Conservation (phyloP, 257 asterid genomes). For the Parsonsia alboflavescens region DNA sequence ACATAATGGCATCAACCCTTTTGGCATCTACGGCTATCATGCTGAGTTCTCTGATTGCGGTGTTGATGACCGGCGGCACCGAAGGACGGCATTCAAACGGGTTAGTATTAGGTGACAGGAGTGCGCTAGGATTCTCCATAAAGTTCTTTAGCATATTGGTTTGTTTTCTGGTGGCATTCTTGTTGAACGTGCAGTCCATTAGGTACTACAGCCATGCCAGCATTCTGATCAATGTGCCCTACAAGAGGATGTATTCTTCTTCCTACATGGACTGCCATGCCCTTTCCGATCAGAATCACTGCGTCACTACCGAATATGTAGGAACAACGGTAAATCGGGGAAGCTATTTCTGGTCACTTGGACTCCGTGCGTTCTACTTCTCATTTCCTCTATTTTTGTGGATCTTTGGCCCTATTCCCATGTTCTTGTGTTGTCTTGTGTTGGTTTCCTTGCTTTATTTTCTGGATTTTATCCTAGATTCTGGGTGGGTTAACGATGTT, state of each 20-base stretch:
- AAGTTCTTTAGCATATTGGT: slow-evolving; percentile 63
- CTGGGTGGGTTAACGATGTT: slow-evolving; percentile 21
- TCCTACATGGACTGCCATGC: neutral
- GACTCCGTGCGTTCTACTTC: slow-evolving; percentile 71
- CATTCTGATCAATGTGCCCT: slow-evolving; percentile 77
- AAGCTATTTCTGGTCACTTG: slow-evolving; percentile 93
- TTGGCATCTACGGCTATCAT: slow-evolving; percentile 77
- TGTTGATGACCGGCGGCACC: slow-evolving; percentile 52
- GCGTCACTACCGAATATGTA: slow-evolving; percentile 57
- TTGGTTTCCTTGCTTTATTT: slow-evolving; percentile 60
- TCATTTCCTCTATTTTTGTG: slow-evolving; percentile 81
- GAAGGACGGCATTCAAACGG: slow-evolving; percentile 21
- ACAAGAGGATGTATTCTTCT: slow-evolving; percentile 6
- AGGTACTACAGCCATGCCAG: slow-evolving; percentile 94
- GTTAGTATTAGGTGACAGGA: slow-evolving; percentile 34
- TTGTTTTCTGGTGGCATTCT: slow-evolving; percentile 71
- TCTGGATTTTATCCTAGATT: slow-evolving; percentile 49
- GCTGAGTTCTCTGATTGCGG: slow-evolving; percentile 77
- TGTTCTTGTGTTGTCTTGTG: slow-evolving; percentile 55
- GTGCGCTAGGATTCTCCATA: slow-evolving; percentile 40
- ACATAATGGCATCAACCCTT: slow-evolving; percentile 91
- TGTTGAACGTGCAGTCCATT: slow-evolving; percentile 76
- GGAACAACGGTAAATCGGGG: slow-evolving; percentile 58
- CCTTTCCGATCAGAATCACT: neutral
- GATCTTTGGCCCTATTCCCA: slow-evolving; percentile 89